phyloP scores from a whole-genome alignment of 495 filamentous ascomycete genomes.

The Podospora pseudocomata region DNA sequence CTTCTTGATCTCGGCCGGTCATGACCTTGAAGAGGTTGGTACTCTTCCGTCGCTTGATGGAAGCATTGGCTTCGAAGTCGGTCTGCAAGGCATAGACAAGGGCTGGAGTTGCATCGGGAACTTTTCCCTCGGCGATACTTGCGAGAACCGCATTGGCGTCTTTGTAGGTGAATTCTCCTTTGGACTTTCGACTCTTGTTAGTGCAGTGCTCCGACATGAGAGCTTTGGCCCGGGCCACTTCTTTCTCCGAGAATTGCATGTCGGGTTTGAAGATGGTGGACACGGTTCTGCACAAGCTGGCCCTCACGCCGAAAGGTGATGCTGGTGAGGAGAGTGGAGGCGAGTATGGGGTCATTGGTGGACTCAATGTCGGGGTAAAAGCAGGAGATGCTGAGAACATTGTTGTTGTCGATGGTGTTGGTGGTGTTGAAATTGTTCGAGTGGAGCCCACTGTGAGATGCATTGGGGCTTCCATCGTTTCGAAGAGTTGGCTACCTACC shows the following conservation, averaged over 20 bases:
- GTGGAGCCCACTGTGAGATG: neutral
- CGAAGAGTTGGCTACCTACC: neutral
- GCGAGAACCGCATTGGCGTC: neutral
- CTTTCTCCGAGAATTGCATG: neutral
- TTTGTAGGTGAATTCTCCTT: neutral
- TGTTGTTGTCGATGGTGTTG: neutral
- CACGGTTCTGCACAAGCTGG: neutral
- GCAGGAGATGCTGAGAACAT: neutral
- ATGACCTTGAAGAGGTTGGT: neutral
- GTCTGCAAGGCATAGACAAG: neutral
- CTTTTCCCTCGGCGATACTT: neutral
- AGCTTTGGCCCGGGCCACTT: neutral
- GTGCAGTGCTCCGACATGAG: neutral
- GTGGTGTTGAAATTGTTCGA: neutral
- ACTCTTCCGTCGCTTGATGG: neutral
- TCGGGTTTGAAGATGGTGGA: neutral
- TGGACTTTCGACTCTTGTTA: neutral
- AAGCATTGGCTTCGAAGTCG: neutral
- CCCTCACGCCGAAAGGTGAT: neutral
- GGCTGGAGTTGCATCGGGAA: neutral
- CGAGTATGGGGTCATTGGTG: neutral
- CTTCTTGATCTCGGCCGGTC: neutral
- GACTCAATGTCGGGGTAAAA: neutral
- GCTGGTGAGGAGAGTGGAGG: neutral
- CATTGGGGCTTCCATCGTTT: neutral